These are phyloP conservation scores for Pleurozium schreberi DNA, from an alignment of 225 moss, liverwort and hornwort genomes.

Conservation along the genomic window DNA sequence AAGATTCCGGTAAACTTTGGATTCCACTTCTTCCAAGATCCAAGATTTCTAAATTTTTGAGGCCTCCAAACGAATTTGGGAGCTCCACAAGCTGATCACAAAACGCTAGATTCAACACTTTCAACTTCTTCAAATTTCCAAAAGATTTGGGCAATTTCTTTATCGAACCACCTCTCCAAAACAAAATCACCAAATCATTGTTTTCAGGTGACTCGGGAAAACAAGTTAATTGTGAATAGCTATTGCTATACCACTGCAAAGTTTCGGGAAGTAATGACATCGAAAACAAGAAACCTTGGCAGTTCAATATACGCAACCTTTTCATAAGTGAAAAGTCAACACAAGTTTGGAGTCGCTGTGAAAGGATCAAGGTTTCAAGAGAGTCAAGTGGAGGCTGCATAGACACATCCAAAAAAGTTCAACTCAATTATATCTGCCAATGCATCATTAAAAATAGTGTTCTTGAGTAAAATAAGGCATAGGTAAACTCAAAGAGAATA, in stretches of 20 bases:
- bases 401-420: neutral
- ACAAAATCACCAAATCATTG: neutral
- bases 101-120: accelerated
- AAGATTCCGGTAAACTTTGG: no score
- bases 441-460: accelerated
- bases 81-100: neutral
- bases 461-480: accelerated
- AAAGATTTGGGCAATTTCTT: neutral
- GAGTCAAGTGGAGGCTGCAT: accelerated
- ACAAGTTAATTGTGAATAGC: accelerated
- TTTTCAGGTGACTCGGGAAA: neutral
- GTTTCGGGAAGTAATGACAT: neutral
- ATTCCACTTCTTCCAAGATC: no score
- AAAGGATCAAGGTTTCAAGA: neutral
- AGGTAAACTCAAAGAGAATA: neutral
- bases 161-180: neutral
- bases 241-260: neutral
- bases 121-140: neutral
- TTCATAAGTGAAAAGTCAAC: neutral
- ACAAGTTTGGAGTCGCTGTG: accelerated
- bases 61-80: no score
- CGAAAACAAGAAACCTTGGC: accelerated
- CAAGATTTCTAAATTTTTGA: no score
- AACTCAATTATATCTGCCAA: neutral
- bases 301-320: neutral